phyloP scores from a whole-genome alignment of 2,329 filamentous ascomycete genomes.

The Monosporascus cannonballus region DNA sequence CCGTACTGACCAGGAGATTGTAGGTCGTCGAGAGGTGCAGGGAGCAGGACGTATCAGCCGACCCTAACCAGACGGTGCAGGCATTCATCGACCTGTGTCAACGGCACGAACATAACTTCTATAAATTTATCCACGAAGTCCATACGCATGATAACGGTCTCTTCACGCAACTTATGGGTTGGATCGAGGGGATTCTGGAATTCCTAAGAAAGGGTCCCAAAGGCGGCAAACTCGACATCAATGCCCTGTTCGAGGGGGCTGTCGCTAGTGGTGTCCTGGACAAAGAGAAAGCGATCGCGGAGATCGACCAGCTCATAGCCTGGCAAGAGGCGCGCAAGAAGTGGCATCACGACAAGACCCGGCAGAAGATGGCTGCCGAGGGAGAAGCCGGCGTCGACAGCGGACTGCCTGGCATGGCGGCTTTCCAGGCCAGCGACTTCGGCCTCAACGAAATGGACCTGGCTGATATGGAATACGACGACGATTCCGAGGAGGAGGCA shows the following conservation, averaged over 20 bases:
- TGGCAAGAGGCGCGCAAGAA: conserved; percentile 97
- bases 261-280: conserved; percentile 63
- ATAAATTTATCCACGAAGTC: conserved; percentile 98
- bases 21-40: conserved; percentile 60
- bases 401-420: conserved; percentile 44
- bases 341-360: conserved; percentile 96
- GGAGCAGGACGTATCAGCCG: conserved; percentile 78
- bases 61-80: conserved; percentile 97
- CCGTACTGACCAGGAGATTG: conserved; percentile 9
- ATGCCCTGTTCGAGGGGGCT: conserved; percentile 81
- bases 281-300: conserved; percentile 63
- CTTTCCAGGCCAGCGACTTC: conserved; percentile 79
- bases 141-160: conserved; percentile 95
- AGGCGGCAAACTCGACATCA: conserved; percentile 87
- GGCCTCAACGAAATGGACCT: conserved; percentile 83
- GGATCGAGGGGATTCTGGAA: conserved; percentile 92
- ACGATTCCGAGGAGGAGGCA: conserved; percentile 59
- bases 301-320: conserved; percentile 79
- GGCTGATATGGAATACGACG: conserved; percentile 77
- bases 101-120: conserved; percentile 93
- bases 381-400: conserved; percentile 44
- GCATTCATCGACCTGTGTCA: conserved; percentile 96
- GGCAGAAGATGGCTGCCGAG: conserved; percentile 97
- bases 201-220: conserved; percentile 83
- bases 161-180: conserved; percentile 93